phyloP scores from a whole-genome alignment of 2,329 filamentous ascomycete species.

The Fusarium oxysporum region DNA sequence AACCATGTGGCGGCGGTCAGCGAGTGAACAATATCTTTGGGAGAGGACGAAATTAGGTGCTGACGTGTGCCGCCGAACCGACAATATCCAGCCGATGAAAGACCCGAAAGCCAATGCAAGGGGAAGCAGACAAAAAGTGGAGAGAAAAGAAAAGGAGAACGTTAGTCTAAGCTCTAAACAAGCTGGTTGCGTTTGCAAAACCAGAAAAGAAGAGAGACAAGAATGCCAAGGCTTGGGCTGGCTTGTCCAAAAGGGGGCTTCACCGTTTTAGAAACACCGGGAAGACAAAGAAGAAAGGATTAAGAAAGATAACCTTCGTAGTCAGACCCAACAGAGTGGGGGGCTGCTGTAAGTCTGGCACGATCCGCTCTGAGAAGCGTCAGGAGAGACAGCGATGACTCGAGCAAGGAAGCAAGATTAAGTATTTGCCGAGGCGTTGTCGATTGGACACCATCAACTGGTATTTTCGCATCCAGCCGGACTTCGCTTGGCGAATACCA shows the following conservation, averaged over 20 bases:
- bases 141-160: constrained; percentile 19
- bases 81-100: constrained; percentile 6
- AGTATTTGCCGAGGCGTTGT: constrained; percentile 1
- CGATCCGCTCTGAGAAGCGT: constrained; percentile 1
- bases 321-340: background rate
- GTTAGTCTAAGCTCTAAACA: background rate
- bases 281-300: background rate
- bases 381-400: constrained; percentile 14
- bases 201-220: background rate
- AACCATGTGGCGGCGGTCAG: constrained; percentile 21
- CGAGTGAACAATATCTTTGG: background rate
- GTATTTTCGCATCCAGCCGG: constrained; percentile 8
- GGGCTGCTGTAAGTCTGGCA: background rate
- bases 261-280: background rate
- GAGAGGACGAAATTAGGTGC: constrained; percentile 40
- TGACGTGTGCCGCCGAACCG: constrained; percentile 37
- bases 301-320: background rate
- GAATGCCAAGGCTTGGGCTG: background rate
- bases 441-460: background rate
- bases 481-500: constrained; percentile 12
- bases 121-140: constrained; percentile 15
- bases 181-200: background rate
- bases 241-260: constrained; percentile 3
- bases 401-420: constrained; percentile 4
- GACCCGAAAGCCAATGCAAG: constrained; percentile 21